phyloP scores from a whole-genome alignment of 805 yeast genomes.

The Candida pseudofarinosa region DNA sequence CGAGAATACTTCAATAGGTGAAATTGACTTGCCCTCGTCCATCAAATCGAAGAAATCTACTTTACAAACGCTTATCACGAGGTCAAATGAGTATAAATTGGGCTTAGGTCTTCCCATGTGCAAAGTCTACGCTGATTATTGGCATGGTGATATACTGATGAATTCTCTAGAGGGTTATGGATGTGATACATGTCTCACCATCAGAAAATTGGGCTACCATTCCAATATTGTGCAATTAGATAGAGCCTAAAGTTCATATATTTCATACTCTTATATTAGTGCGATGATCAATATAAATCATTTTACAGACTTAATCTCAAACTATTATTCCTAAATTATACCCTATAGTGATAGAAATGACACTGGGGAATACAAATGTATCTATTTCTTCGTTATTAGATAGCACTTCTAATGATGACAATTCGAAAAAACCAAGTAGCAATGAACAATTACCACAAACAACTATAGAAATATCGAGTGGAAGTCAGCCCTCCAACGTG shows the following conservation, averaged over 20 bases:
- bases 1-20: constrained; percentile 41
- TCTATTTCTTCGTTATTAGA: constrained; percentile 31
- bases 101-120: constrained; percentile 94
- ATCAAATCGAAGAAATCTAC: constrained; percentile 45
- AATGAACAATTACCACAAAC: constrained; percentile 1
- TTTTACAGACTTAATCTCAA: too few relatives aligned
- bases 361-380: constrained; percentile 24
- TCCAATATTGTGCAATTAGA: constrained; percentile 65
- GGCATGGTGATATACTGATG: constrained; percentile 89
- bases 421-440: not conserved
- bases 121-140: constrained; percentile 88
- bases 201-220: constrained; percentile 73
- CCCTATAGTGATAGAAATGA: constrained; percentile 8
- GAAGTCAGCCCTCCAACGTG: not conserved
- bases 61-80: constrained; percentile 57
- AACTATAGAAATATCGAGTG: not conserved
- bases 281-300: not conserved
- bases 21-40: constrained; percentile 23
- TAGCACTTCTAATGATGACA: constrained; percentile 4
- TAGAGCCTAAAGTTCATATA: constrained; percentile 45
- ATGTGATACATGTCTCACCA: constrained; percentile 75
- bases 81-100: constrained; percentile 70
- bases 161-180: constrained; percentile 89
- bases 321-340: too few relatives aligned
- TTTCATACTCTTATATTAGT: constrained; percentile 1